These are phyloP conservation scores for Colletotrichum costaricense DNA, from an alignment of 2,329 filamentous ascomycete species.

Conservation along the genomic window DNA sequence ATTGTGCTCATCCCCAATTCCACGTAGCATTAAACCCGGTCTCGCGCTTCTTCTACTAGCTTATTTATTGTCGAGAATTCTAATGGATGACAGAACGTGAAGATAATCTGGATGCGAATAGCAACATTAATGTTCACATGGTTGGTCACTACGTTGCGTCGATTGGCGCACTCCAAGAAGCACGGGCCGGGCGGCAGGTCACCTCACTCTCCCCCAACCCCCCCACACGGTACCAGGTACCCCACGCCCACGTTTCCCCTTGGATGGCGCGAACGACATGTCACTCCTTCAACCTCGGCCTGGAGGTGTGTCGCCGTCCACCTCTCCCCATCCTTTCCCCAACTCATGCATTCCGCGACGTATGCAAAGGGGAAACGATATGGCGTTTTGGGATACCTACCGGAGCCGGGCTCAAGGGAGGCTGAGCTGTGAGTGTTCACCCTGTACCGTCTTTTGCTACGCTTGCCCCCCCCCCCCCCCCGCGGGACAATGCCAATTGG, in stretches of 20 bases:
- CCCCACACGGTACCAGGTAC: not conserved
- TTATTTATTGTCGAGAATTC: too few species aligned
- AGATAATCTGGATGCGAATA: too few species aligned
- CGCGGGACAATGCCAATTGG: not conserved
- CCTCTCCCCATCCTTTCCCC: not conserved
- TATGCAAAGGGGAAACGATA: conserved; percentile 26
- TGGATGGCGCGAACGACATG: conserved; percentile 7
- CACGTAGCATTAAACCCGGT: too few species aligned
- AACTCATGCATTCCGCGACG: conserved; percentile 31
- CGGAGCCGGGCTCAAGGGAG: conserved; percentile 27
- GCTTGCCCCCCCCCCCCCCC: too few species aligned
- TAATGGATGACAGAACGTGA: too few species aligned
- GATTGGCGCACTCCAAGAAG: not conserved
- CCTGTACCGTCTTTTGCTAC: not conserved
- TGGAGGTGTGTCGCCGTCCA: conserved; percentile 3
- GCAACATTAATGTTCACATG: too few species aligned
- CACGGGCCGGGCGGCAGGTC: conserved; percentile 3
- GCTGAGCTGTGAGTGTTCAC: conserved; percentile 22
- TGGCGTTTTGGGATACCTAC: conserved; percentile 31
- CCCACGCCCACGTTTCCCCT: not conserved
- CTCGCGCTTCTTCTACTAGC: too few species aligned
- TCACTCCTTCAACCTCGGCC: conserved; percentile 1
- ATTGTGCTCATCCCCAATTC: too few species aligned
- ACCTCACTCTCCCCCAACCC: not conserved
- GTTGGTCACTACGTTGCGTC: too few species aligned